Percentiles rank a stretch among this genome's conserved stretches.
Evolutionary conservation across 2,329 filamentous ascomycete species (phyloP).

Genomic region (Fusarium xyrophilum): DNA sequence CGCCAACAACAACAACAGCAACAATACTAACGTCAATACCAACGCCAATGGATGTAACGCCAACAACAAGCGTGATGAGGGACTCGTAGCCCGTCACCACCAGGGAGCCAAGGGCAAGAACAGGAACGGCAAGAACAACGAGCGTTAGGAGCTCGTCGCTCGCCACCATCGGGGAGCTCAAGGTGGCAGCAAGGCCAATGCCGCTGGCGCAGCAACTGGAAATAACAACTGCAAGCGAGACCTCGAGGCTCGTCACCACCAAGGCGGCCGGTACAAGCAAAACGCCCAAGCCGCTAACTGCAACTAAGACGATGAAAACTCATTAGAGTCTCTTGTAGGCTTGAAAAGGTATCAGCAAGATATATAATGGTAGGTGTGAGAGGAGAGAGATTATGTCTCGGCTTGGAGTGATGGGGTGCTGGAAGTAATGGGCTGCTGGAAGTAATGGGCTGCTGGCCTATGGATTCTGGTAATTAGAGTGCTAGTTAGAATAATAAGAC

Average conservation of each 20-base stretch:
- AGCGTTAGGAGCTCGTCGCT: neutral
- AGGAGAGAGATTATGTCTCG: neutral
- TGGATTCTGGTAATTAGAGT: neutral
- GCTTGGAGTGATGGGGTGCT: neutral
- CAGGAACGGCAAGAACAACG: neutral
- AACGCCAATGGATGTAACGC: slow-evolving; percentile 4
- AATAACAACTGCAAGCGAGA: slow-evolving; percentile 5
- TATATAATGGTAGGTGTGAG: neutral
- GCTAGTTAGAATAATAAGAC: neutral
- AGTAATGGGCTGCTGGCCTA: slow-evolving; percentile 4
- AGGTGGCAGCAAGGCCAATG: neutral
- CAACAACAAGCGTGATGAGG: slow-evolving; percentile 12
- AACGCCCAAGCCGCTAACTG: slow-evolving; percentile 5
- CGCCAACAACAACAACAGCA: neutral
- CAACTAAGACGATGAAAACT: neutral
- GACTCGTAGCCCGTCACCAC: neutral
- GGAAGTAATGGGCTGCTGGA: neutral
- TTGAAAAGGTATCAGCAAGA: fast-evolving
- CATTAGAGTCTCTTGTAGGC: neutral
- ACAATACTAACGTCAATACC: neutral
- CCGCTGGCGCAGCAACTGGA: neutral
- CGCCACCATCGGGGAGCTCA: neutral
- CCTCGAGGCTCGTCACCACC: slow-evolving; percentile 4
- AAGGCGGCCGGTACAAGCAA: slow-evolving; percentile 1
- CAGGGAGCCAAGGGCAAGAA: neutral